Conservation (phyloP, 352 stramenopile species). For the Globisporangium nagaii region DNA sequence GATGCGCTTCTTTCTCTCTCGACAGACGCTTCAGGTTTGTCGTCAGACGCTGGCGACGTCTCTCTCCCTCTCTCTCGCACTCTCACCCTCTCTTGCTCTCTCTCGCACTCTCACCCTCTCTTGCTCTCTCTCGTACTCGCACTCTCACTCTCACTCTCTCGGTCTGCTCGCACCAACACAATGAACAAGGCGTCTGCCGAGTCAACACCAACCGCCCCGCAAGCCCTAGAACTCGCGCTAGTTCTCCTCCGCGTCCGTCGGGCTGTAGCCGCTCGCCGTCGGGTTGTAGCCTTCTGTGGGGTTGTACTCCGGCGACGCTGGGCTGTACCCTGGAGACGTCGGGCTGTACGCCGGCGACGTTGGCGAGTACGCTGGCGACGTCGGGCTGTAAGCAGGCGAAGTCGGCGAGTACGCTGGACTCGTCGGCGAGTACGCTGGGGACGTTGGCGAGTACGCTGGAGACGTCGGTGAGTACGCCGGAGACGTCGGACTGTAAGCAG, state of each 20-base stretch:
- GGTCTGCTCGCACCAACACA: neutral
- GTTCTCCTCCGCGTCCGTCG: conserved; percentile 58
- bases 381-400: conserved; percentile 66
- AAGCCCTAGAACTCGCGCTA: conserved; percentile 32
- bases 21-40: neutral
- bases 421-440: conserved; percentile 69
- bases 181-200: neutral
- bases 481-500: conserved; percentile 45
- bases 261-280: conserved; percentile 67
- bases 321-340: conserved; percentile 50
- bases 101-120: neutral
- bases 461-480: conserved; percentile 83
- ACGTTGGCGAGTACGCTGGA: conserved; percentile 83
- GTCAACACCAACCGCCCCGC: neutral
- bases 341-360: conserved; percentile 76
- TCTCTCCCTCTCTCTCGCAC: neutral
- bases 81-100: neutral
- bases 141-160: neutral
- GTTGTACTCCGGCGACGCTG: conserved; percentile 30
- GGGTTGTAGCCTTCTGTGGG: conserved; percentile 74
- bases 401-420: conserved; percentile 73
- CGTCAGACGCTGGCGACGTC: neutral
- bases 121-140: neutral
- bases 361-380: conserved; percentile 64
- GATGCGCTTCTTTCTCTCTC: neutral